These are phyloP conservation scores for Trichosporon sp. DNA, from an alignment of 1,284 basidiomycete species.

Conservation along the genomic window DNA sequence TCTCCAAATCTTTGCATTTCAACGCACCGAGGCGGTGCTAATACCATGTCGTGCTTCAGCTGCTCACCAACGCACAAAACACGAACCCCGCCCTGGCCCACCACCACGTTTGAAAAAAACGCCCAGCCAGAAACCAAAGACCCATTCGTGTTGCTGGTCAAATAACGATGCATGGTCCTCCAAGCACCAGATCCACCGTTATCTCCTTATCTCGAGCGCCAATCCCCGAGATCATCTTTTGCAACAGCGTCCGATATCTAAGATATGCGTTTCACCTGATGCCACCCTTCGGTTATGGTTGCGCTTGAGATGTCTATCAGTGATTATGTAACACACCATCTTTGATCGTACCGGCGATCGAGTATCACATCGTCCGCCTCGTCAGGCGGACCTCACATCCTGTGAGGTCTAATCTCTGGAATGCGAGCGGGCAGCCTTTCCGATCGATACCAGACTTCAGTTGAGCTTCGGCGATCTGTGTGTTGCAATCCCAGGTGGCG, in stretches of 20 bases:
- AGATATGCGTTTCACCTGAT: background rate
- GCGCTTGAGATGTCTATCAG: too few relatives aligned
- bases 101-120: slow-evolving; percentile 9
- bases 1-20: background rate
- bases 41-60: background rate
- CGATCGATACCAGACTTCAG: background rate
- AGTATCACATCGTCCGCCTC: background rate
- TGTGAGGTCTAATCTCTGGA: slow-evolving; percentile 1
- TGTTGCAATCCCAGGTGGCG: background rate
- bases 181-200: background rate
- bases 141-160: slow-evolving; percentile 5
- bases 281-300: too few relatives aligned
- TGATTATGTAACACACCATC: background rate
- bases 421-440: background rate
- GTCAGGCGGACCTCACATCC: background rate
- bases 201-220: slow-evolving; percentile 10
- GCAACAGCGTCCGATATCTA: slow-evolving; percentile 8
- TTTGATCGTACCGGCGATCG: background rate
- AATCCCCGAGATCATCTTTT: slow-evolving; percentile 11
- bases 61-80: background rate
- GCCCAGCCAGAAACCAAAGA: slow-evolving; percentile 3
- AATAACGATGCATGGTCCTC: background rate
- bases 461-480: background rate
- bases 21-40: background rate
- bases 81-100: background rate